Percentiles rank a stretch among this genome's conserved stretches.
These are phyloP conservation scores for Ampelomyces quisqualis DNA, from an alignment of 2,329 filamentous ascomycete species.

Conservation along the genomic window DNA sequence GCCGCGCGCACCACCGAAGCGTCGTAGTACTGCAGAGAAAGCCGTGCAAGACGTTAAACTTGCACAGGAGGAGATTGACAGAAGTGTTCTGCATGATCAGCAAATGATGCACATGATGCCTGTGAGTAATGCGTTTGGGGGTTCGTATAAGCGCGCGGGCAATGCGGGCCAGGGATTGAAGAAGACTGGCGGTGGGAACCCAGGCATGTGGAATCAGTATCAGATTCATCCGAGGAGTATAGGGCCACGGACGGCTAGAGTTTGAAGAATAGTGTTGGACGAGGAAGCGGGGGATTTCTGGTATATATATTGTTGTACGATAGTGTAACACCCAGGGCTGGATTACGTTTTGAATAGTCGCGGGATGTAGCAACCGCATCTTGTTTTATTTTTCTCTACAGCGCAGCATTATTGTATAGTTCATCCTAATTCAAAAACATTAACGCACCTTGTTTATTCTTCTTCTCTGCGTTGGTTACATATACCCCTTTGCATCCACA, in stretches of 20 bases:
- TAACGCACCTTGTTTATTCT: too few species aligned
- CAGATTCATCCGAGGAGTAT: conserved; percentile 17
- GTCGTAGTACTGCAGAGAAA: not conserved
- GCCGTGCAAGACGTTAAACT: conserved; percentile 8
- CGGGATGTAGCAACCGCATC: too few species aligned
- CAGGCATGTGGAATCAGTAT: conserved; percentile 5
- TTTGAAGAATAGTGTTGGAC: not conserved
- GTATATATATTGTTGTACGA: too few species aligned
- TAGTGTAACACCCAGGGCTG: too few species aligned
- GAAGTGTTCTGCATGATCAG: conserved; percentile 24
- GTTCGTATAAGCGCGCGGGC: conserved; percentile 10
- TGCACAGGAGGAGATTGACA: conserved; percentile 13
- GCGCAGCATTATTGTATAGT: too few species aligned
- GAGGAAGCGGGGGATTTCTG: not conserved
- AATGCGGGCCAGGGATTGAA: too few species aligned
- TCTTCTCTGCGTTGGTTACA: too few species aligned
- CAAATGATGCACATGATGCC: conserved; percentile 32
- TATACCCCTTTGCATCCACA: too few species aligned
- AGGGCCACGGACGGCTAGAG: conserved; percentile 5
- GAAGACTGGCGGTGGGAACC: conserved; percentile 1
- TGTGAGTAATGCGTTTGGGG: conserved; percentile 27
- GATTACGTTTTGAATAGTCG: too few species aligned
- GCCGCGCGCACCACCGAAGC: conserved; percentile 8
- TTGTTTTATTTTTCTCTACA: too few species aligned
- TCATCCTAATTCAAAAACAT: too few species aligned